phyloP scores from a whole-genome alignment of 2,329 filamentous ascomycete species.

The Beauveria scarabaeidicola region DNA sequence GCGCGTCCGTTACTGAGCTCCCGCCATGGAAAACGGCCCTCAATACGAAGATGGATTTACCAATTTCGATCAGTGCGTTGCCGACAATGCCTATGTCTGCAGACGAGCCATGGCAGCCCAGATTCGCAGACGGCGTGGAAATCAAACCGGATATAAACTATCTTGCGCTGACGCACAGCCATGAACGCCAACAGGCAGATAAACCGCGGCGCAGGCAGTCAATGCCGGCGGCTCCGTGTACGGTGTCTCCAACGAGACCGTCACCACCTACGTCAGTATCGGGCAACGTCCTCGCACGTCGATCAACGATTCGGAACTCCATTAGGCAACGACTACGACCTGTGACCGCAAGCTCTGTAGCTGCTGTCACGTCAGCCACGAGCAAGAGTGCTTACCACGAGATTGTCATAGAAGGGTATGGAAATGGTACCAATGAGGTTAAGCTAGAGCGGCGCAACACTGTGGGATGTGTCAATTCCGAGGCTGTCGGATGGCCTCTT shows the following conservation, averaged over 20 bases:
- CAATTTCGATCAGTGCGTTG: background rate
- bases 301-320: conserved; percentile 26
- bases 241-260: conserved; percentile 1
- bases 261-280: conserved; percentile 24
- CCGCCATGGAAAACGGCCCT: conserved; percentile 38
- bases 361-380: conserved; percentile 14
- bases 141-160: conserved; percentile 51
- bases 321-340: conserved; percentile 17
- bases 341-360: conserved; percentile 18
- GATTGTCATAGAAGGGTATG: conserved; percentile 45
- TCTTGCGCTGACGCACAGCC: conserved; percentile 34
- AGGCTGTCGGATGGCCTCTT: conserved; percentile 17
- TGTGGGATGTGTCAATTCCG: conserved; percentile 15
- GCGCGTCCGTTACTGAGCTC: conserved; percentile 32
- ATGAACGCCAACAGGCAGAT: background rate
- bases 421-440: conserved; percentile 41
- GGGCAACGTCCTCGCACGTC: conserved; percentile 20
- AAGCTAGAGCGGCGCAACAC: conserved; percentile 16
- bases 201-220: conserved; percentile 2
- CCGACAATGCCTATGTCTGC: conserved; percentile 1
- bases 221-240: conserved; percentile 6
- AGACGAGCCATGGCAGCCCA: conserved; percentile 4
- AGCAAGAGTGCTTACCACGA: conserved; percentile 33
- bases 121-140: conserved; percentile 20
- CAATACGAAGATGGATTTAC: conserved; percentile 11